Evolutionary conservation across 75 land plant species (phyloP).

Genomic region (Pinus albicaulis): DNA sequence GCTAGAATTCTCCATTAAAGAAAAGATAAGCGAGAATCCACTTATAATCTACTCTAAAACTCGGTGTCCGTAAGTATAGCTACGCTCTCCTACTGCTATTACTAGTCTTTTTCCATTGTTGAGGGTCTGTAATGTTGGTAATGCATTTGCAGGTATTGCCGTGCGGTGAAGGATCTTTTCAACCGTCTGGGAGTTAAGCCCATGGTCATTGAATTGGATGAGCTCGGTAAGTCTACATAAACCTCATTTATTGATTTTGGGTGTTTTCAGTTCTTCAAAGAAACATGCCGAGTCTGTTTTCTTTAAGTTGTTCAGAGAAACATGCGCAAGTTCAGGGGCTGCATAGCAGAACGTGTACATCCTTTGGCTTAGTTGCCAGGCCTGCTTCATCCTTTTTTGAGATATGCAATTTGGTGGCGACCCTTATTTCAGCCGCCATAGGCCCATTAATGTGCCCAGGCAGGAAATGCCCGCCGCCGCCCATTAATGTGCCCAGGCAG

Average conservation of each 20-base stretch:
- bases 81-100: background rate
- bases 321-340: background rate
- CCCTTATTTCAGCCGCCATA: no score
- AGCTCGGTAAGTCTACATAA: slow-evolving; percentile 44
- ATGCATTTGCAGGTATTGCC: slow-evolving; percentile 53
- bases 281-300: background rate
- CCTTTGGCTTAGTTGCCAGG: no score
- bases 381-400: no score
- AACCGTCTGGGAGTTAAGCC: slow-evolving; percentile 67
- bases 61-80: slow-evolving; percentile 72
- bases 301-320: background rate
- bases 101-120: slow-evolving; percentile 4
- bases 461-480: no score
- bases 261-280: background rate
- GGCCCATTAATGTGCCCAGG: no score
- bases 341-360: background rate
- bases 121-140: slow-evolving; percentile 3
- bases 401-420: no score
- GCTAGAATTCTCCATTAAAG: slow-evolving; percentile 50
- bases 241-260: background rate
- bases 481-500: no score
- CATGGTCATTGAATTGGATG: slow-evolving; percentile 66
- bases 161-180: slow-evolving; percentile 69
- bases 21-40: slow-evolving; percentile 56
- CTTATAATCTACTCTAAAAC: slow-evolving; percentile 85